Evolutionary conservation across 768 basidiomycete genomes (phyloP).

Genomic region (Suillus hirtellus): DNA sequence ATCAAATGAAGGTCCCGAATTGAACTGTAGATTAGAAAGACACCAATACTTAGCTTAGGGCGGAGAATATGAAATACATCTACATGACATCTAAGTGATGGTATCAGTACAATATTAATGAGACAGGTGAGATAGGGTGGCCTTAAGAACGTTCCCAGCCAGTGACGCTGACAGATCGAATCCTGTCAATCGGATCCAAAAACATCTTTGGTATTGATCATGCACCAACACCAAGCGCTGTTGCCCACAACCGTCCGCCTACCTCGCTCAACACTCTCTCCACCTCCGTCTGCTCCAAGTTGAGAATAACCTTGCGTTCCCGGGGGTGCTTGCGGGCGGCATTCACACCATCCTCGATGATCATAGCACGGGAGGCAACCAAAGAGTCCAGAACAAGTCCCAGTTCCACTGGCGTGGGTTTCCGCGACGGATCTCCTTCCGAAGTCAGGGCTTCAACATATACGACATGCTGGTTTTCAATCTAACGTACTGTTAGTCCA

Average conservation of each 20-base stretch:
- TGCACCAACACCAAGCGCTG: slow-evolving; percentile 33
- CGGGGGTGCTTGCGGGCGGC: slow-evolving; percentile 55
- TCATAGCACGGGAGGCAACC: slow-evolving; percentile 72
- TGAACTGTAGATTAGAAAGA: not conserved
- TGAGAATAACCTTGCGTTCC: slow-evolving; percentile 76
- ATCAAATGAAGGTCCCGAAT: not conserved
- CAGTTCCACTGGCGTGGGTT: slow-evolving; percentile 66
- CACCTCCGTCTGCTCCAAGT: slow-evolving; percentile 81
- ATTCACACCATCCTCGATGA: slow-evolving; percentile 64
- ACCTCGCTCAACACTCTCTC: slow-evolving; percentile 83
- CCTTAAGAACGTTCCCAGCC: not conserved
- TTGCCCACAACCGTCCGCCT: slow-evolving; percentile 71
- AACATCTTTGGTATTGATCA: not conserved
- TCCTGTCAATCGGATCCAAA: not conserved
- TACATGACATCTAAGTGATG: not conserved
- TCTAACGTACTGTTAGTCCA: slow-evolving; percentile 37
- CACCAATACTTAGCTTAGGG: slow-evolving; percentile 4
- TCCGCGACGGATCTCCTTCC: slow-evolving; percentile 54
- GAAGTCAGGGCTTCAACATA: slow-evolving; percentile 66
- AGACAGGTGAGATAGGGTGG: not conserved
- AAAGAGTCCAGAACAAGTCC: slow-evolving; percentile 71
- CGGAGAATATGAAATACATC: not conserved
- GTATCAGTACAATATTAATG: not conserved
- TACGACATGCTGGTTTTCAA: slow-evolving; percentile 73
- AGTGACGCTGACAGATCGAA: not conserved